Base-by-base conservation (phyloP, 139 green algal species). In the Deuterostichococcus epilithicus region DNA sequence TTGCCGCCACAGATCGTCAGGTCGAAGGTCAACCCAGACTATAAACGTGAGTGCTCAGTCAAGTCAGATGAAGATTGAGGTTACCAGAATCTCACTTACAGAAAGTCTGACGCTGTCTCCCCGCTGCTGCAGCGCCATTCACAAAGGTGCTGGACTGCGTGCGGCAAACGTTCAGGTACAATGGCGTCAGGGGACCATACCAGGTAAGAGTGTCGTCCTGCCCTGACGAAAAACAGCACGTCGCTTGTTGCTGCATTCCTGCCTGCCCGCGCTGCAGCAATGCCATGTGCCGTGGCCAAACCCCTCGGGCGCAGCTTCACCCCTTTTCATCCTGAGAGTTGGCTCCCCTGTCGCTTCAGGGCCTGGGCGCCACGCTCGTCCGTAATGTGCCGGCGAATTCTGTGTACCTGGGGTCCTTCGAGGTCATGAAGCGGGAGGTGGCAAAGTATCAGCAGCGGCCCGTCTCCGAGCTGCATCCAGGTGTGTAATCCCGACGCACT, bases 331-430 rank as follows among this genome's bases (percentile, higher is more conserved):
- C 5, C 66, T 32, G 18, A 72, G n/a, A n/a, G n/a, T n/a, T n/a
- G n/a, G n/a, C n/a, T n/a, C n/a, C 37, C 67, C n/a, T n/a, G n/a
- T n/a, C 65, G n/a, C 20, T 34, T 34, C 87, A 97, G 87, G 94
- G 91, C 32, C 85, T 97, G 47, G 75, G 79, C 13, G 78, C 92
- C 37, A 98, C 94, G 10, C 71, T 98, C 1, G 63, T 95, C 72
- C 84, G 94, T n/a, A 97, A 98, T 82, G 90, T 89, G 3, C 94
- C 93, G 15, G 94, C 93, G 68, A 97, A 97, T 74, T 86, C 93
- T 2, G 80, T 97, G n/a, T 97, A 97, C 88, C 86, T 98, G 44
- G 94, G 94, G 20, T 91, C 88, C 39, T 98, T 98, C 70, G 94
- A 98, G 81, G 90, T 95, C 63, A 59, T 97, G 36, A 98, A 98